Percentiles rank a stretch among this genome's conserved stretches.
These are phyloP conservation scores for Pseudogymnoascus sp. DNA, from an alignment of 2,329 filamentous ascomycete species.

Conservation along the genomic window DNA sequence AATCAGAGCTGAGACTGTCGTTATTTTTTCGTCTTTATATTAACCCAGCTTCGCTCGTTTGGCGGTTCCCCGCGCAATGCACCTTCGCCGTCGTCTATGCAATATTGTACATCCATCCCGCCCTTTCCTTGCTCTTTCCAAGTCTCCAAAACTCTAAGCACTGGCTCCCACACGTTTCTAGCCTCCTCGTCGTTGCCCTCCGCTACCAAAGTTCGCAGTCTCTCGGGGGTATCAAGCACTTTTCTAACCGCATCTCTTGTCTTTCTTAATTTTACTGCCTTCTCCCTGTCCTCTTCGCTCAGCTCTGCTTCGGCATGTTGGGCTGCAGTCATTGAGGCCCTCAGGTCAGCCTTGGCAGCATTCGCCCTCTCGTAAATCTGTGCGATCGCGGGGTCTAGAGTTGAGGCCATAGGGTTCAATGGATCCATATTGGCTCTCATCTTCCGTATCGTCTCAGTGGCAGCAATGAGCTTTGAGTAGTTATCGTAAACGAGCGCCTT, in stretches of 20 bases:
- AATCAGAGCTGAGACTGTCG: neutral
- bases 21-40: constrained; percentile 15
- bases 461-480: constrained; percentile 93
- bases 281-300: constrained; percentile 37
- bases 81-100: constrained; percentile 30
- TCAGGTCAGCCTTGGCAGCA: constrained; percentile 23
- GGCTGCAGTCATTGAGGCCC: constrained; percentile 15
- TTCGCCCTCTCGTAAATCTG: constrained; percentile 54
- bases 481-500: constrained; percentile 98
- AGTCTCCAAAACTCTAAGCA: constrained; percentile 21
- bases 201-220: constrained; percentile 49
- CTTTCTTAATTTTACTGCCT: neutral
- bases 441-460: constrained; percentile 90
- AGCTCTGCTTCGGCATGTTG: constrained; percentile 9
- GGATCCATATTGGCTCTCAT: constrained; percentile 80
- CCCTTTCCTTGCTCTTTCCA: constrained; percentile 29
- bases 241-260: constrained; percentile 3
- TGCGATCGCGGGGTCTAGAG: constrained; percentile 64
- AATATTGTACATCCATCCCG: constrained; percentile 26
- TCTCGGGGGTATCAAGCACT: constrained; percentile 27
- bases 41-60: constrained; percentile 21
- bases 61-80: constrained; percentile 20
- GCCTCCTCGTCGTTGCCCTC: constrained; percentile 57
- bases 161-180: constrained; percentile 43
- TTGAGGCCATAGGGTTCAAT: constrained; percentile 64